A percentile compares a stretch with the other conserved stretches of the same genome.
Conservation (phyloP, 83 land plant genomes). For the Picea abies region DNA sequence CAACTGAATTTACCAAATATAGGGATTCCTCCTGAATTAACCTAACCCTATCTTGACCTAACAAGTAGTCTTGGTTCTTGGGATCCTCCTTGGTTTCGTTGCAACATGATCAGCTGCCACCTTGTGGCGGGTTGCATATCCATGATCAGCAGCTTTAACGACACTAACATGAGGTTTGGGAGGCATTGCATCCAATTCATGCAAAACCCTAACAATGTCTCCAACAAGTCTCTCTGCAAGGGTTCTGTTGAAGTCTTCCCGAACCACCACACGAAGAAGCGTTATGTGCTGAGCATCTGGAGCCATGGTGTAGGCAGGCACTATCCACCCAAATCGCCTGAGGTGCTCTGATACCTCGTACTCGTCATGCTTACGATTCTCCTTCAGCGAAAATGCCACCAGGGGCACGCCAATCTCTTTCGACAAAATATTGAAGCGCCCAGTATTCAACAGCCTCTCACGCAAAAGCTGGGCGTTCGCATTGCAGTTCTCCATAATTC, state of each 20-base stretch:
- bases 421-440: slow-evolving; percentile 67
- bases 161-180: too few relatives aligned
- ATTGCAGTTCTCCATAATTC: slow-evolving; percentile 54
- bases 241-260: slow-evolving; percentile 70
- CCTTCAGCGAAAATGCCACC: slow-evolving; percentile 72
- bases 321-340: slow-evolving; percentile 44
- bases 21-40: too few relatives aligned
- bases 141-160: too few relatives aligned
- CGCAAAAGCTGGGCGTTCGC: slow-evolving; percentile 48
- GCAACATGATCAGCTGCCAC: too few relatives aligned
- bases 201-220: slow-evolving; percentile 53
- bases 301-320: slow-evolving; percentile 84
- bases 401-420: slow-evolving; percentile 83
- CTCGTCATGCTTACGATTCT: slow-evolving; percentile 45
- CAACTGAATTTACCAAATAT: too few relatives aligned
- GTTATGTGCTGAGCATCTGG: slow-evolving; percentile 69
- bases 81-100: too few relatives aligned
- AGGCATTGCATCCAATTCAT: slow-evolving; percentile 31
- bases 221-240: slow-evolving; percentile 65
- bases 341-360: slow-evolving; percentile 45
- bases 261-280: slow-evolving; percentile 66
- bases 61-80: too few relatives aligned
- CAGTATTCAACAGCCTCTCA: slow-evolving; percentile 49
- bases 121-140: too few relatives aligned
- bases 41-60: too few relatives aligned